These are phyloP conservation scores for Rosellinia necatrix DNA, from an alignment of 2,329 filamentous ascomycete species.

Conservation along the genomic window DNA sequence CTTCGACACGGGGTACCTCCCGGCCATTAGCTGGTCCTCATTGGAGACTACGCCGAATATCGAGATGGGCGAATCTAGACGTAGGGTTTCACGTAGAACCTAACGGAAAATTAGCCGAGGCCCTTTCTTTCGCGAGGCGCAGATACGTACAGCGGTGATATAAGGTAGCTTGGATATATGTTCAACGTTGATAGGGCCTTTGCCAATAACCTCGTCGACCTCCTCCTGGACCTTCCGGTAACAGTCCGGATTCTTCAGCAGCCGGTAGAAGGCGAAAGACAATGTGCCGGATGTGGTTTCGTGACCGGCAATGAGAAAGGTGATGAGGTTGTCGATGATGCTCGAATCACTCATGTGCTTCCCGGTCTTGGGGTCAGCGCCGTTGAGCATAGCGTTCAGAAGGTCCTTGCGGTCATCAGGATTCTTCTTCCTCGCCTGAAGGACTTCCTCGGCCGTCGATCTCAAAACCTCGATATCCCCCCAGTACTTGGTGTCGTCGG, in stretches of 20 bases:
- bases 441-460: slow-evolving; percentile 61
- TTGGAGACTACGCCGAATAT: slow-evolving; percentile 59
- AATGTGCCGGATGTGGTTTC: slow-evolving; percentile 73
- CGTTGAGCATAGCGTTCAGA: slow-evolving; percentile 70
- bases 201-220: slow-evolving; percentile 68
- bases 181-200: slow-evolving; percentile 59
- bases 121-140: neutral
- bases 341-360: slow-evolving; percentile 64
- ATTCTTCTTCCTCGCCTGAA: slow-evolving; percentile 61
- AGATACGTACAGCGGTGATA: slow-evolving; percentile 56
- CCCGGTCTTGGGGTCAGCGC: slow-evolving; percentile 69
- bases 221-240: slow-evolving; percentile 68
- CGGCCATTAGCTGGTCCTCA: slow-evolving; percentile 59
- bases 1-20: slow-evolving; percentile 63
- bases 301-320: slow-evolving; percentile 72
- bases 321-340: slow-evolving; percentile 73
- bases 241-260: slow-evolving; percentile 65
- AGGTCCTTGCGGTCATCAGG: slow-evolving; percentile 67
- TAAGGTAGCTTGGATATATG: slow-evolving; percentile 70
- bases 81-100: slow-evolving; percentile 68
- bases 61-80: slow-evolving; percentile 64
- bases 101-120: slow-evolving; percentile 23
- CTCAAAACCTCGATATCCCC: slow-evolving; percentile 60
- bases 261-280: slow-evolving; percentile 67
- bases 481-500: slow-evolving; percentile 55